Evolutionary conservation across 306 rosid genomes (phyloP).

Genomic region (Quercus robur): DNA sequence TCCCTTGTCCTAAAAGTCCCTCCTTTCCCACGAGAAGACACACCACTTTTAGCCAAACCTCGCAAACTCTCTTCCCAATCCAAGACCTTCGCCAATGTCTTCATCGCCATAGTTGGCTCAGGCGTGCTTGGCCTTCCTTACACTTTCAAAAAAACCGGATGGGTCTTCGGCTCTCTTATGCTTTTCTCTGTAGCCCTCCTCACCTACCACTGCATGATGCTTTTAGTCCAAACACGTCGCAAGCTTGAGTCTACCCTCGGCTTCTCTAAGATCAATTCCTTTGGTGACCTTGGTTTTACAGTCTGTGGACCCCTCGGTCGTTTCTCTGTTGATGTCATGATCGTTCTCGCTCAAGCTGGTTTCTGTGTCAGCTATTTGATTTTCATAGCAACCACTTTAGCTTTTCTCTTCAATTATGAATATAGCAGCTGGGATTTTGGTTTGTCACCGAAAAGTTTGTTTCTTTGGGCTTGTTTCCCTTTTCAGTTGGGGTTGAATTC

Average conservation of each 20-base stretch:
- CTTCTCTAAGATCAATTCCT: slow-evolving; percentile 47
- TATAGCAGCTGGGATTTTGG: slow-evolving; percentile 27
- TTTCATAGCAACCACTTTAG: slow-evolving; percentile 52
- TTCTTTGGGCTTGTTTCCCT: slow-evolving; percentile 63
- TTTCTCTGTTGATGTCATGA: slow-evolving; percentile 54
- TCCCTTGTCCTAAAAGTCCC: slow-evolving; percentile 28
- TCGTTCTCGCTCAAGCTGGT: slow-evolving; percentile 63
- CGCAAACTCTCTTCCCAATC: slow-evolving; percentile 43
- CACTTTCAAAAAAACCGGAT: slow-evolving; percentile 63
- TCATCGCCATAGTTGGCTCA: slow-evolving; percentile 68
- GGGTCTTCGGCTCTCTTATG: slow-evolving; percentile 49
- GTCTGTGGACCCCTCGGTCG: slow-evolving; percentile 54
- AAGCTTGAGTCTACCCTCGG: slow-evolving; percentile 41
- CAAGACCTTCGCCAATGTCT: slow-evolving; percentile 68
- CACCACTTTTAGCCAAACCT: slow-evolving; percentile 45
- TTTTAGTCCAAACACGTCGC: slow-evolving; percentile 59
- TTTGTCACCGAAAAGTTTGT: slow-evolving; percentile 39
- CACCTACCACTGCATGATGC: slow-evolving; percentile 78
- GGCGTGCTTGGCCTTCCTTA: slow-evolving; percentile 77
- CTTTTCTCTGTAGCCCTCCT: slow-evolving; percentile 48
- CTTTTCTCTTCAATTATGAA: slow-evolving; percentile 19
- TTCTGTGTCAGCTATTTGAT: slow-evolving; percentile 72
- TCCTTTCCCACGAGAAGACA: slow-evolving; percentile 44
- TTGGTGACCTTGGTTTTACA: slow-evolving; percentile 64
- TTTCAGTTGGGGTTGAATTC: slow-evolving; percentile 71